Conservation (phyloP, 352 stramenopile genomes). For the Globisporangium lucens region DNA sequence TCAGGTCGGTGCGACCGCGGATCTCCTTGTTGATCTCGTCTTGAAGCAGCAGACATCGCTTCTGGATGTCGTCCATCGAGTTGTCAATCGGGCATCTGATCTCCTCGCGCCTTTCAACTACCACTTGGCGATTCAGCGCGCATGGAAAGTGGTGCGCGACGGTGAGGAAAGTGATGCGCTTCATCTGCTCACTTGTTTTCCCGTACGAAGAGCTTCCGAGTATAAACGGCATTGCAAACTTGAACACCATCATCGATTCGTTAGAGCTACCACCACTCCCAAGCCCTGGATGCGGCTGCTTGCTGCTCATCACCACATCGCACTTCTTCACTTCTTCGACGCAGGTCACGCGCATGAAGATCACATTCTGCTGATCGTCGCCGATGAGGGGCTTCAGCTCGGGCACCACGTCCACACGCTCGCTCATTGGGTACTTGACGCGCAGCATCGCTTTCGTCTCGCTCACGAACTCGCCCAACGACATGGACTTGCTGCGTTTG, state of each 20-base stretch:
- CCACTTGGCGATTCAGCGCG: slow-evolving; percentile 41
- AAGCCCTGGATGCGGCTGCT: neutral
- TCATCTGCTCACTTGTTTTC: slow-evolving; percentile 67
- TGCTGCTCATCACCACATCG: neutral
- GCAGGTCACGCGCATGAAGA: slow-evolving; percentile 52
- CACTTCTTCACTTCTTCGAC: slow-evolving; percentile 15
- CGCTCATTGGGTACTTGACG: slow-evolving; percentile 46
- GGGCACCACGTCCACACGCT: slow-evolving; percentile 54
- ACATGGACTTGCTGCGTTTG: slow-evolving; percentile 66
- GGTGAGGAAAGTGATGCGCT: slow-evolving; percentile 52
- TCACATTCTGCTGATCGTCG: slow-evolving; percentile 49
- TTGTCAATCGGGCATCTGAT: slow-evolving; percentile 68
- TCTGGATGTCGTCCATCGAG: slow-evolving; percentile 74
- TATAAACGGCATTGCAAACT: slow-evolving; percentile 58
- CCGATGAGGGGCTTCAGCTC: slow-evolving; percentile 43
- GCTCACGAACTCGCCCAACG: slow-evolving; percentile 58
- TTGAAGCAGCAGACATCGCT: slow-evolving; percentile 50
- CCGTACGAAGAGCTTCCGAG: slow-evolving; percentile 42
- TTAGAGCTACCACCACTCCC: neutral
- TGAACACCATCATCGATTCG: slow-evolving; percentile 24
- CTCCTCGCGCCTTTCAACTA: slow-evolving; percentile 36
- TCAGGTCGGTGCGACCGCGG: slow-evolving; percentile 47
- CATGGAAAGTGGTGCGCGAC: slow-evolving; percentile 49
- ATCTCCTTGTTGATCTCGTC: slow-evolving; percentile 56
- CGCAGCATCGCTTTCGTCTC: slow-evolving; percentile 61